These are phyloP conservation scores for Nigrograna mackinnonii DNA, from an alignment of 2,329 filamentous ascomycete genomes.

Conservation along the genomic window DNA sequence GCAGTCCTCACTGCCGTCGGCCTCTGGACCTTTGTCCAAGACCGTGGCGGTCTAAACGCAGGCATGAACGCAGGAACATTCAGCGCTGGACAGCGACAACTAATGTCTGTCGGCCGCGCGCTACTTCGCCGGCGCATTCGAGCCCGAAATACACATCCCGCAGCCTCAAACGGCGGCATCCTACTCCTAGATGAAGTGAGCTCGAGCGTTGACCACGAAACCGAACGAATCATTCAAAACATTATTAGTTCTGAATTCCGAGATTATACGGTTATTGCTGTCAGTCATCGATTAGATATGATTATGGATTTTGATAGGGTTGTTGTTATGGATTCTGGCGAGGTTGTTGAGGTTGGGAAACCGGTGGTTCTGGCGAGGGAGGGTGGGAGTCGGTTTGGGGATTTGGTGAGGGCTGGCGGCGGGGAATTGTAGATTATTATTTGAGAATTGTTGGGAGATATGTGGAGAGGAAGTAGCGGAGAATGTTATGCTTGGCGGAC, in stretches of 20 bases:
- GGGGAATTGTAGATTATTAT: no score
- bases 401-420: no score
- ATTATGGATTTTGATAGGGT: no score
- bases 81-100: slow-evolving; percentile 59
- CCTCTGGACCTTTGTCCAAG: slow-evolving; percentile 39
- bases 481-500: no score
- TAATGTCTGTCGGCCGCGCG: slow-evolving; percentile 63
- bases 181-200: slow-evolving; percentile 22
- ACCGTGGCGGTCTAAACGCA: slow-evolving; percentile 12
- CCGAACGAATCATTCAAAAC: slow-evolving; percentile 59
- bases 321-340: no score
- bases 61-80: slow-evolving; percentile 8
- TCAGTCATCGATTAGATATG: no score
- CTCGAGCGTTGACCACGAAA: slow-evolving; percentile 57
- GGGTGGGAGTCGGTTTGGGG: no score
- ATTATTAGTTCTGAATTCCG: slow-evolving; percentile 56
- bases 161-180: slow-evolving; percentile 12
- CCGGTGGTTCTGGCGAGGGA: no score
- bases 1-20: slow-evolving; percentile 46
- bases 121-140: slow-evolving; percentile 42
- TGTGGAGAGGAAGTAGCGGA: no score
- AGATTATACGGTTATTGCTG: slow-evolving; percentile 27
- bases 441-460: no score
- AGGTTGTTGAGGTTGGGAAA: no score
- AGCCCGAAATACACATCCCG: slow-evolving; percentile 2